A percentile compares a stretch with the other conserved stretches of the same genome.
phyloP scores from a whole-genome alignment of 176 grass and related monocot species.

The Alopecurus myosuroides region DNA sequence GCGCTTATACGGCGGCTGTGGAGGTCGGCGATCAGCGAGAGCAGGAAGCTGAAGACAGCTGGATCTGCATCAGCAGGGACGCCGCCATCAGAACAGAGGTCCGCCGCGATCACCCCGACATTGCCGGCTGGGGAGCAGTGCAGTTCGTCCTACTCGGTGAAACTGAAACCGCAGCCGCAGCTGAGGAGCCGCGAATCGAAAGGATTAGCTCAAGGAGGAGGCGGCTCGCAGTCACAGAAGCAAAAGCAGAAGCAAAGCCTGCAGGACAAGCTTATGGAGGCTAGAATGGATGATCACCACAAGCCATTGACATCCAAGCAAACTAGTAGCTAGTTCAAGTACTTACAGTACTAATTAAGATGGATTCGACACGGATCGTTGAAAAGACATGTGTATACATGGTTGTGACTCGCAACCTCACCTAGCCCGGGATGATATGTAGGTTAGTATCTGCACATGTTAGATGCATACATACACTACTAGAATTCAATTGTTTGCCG shows the following conservation, averaged over 20 bases:
- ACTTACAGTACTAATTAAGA: background rate
- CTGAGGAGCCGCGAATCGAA: background rate
- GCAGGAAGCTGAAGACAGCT: slow-evolving; percentile 18
- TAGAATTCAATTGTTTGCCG: too few relatives aligned
- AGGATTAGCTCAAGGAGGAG: background rate
- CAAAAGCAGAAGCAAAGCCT: slow-evolving; percentile 33
- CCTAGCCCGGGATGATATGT: background rate
- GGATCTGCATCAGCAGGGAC: background rate
- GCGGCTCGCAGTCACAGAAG: background rate
- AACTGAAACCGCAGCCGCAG: background rate
- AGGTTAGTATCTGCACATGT: background rate
- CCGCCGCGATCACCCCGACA: background rate
- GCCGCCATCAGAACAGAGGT: slow-evolving; percentile 5
- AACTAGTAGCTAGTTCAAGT: too few relatives aligned
- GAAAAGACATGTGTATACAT: background rate
- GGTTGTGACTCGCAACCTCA: background rate
- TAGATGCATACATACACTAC: background rate
- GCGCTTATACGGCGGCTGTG: slow-evolving; percentile 46
- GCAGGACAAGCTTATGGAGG: slow-evolving; percentile 52
- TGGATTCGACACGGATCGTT: background rate
- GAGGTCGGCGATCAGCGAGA: slow-evolving; percentile 39
- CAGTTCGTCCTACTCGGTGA: slow-evolving; percentile 1
- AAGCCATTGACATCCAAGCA: background rate
- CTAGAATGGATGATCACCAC: slow-evolving; percentile 36
- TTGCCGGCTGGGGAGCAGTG: slow-evolving; percentile 11